A percentile compares a stretch with the other conserved stretches of the same genome.
phyloP scores from a whole-genome alignment of 768 basidiomycete genomes.

The Dendrothele bispora region DNA sequence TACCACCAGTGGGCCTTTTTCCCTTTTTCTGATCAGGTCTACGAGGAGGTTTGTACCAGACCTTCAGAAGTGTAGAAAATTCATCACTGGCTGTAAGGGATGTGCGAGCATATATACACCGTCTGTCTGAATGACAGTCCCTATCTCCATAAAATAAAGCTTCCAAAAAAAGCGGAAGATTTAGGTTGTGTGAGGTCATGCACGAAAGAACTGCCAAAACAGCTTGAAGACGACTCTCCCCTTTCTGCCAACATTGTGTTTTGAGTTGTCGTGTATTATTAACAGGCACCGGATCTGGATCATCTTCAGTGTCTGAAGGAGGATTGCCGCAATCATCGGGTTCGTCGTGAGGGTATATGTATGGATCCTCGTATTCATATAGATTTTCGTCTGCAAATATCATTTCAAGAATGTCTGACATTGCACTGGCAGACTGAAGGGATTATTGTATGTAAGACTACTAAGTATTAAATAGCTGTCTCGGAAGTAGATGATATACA shows the following conservation, averaged over 20 bases:
- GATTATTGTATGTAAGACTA: no score
- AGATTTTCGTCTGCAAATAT: no score
- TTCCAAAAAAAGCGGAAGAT: constrained; percentile 29
- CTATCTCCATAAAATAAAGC: constrained; percentile 31
- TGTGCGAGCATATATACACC: constrained; percentile 20
- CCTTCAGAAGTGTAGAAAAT: constrained; percentile 22
- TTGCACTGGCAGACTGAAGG: no score
- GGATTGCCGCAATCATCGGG: neutral
- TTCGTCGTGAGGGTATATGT: no score
- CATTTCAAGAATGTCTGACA: no score
- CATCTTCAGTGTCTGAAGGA: neutral
- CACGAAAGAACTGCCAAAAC: constrained; percentile 5
- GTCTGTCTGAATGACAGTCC: constrained; percentile 19
- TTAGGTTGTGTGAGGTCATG: constrained; percentile 14
- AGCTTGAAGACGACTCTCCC: neutral
- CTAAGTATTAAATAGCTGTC: no score
- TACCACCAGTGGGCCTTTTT: constrained; percentile 16
- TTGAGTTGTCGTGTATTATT: neutral
- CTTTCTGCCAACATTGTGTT: neutral
- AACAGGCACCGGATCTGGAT: neutral
- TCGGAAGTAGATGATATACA: no score
- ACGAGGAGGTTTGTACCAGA: constrained; percentile 29
- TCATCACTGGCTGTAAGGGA: constrained; percentile 21
- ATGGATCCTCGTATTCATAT: no score
- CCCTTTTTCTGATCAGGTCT: no score